Percentiles rank a stretch among this genome's conserved stretches.
These are phyloP conservation scores for Debaryomyces nepalensis DNA, from an alignment of 1,139 yeast species.

Conservation along the genomic window DNA sequence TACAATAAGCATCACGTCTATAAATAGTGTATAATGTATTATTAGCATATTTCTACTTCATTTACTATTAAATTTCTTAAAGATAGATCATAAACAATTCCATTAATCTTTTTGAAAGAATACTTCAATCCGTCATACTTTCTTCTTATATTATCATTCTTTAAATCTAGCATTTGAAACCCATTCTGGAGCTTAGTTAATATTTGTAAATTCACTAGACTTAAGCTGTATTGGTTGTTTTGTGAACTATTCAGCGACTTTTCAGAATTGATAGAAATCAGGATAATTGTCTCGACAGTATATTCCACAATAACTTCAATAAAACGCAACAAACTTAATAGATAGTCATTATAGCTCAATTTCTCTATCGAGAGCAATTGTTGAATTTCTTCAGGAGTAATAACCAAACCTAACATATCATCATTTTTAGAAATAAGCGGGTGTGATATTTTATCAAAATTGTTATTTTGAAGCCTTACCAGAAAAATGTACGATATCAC, in stretches of 20 bases:
- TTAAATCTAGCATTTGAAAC: slow-evolving; percentile 36
- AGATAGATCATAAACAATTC: slow-evolving; percentile 34
- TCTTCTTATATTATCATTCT: slow-evolving; percentile 34
- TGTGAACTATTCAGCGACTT: slow-evolving; percentile 8
- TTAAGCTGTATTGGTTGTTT: slow-evolving; percentile 26
- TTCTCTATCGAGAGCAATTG: slow-evolving; percentile 17
- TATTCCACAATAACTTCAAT: slow-evolving; percentile 34
- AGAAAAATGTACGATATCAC: slow-evolving; percentile 19
- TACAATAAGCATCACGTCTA: background rate
- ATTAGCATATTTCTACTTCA: slow-evolving; percentile 18
- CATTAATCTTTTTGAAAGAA: slow-evolving; percentile 33
- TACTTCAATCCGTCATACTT: slow-evolving; percentile 38
- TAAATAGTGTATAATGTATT: background rate
- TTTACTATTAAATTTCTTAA: slow-evolving; percentile 23
- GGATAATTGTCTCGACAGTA: slow-evolving; percentile 33
- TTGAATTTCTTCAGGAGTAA: slow-evolving; percentile 26
- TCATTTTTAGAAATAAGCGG: slow-evolving; percentile 16
- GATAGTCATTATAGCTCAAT: slow-evolving; percentile 29
- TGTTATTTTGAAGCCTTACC: slow-evolving; percentile 9
- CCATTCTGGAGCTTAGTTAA: slow-evolving; percentile 32
- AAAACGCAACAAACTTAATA: slow-evolving; percentile 29
- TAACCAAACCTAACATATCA: slow-evolving; percentile 22
- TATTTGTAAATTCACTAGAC: slow-evolving; percentile 30
- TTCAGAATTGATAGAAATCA: slow-evolving; percentile 24
- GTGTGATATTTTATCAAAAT: slow-evolving; percentile 13